phyloP scores from a whole-genome alignment of 495 filamentous ascomycete genomes.

The Sordaria brevicollis region DNA sequence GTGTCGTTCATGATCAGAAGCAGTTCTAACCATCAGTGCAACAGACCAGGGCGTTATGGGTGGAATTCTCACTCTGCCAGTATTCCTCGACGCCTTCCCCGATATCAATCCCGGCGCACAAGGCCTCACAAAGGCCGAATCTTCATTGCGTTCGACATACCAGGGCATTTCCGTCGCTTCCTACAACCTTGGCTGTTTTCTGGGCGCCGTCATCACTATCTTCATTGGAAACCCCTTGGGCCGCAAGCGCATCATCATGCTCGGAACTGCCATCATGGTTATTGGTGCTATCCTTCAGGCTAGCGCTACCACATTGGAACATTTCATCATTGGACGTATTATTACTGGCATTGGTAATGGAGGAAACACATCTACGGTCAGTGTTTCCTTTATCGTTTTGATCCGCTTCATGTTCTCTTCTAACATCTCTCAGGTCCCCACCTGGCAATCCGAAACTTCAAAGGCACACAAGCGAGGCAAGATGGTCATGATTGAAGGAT shows the following conservation, averaged over 20 bases:
- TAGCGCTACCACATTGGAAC: slow-evolving; percentile 33
- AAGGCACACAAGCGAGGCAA: slow-evolving; percentile 64
- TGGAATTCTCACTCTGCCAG: slow-evolving; percentile 44
- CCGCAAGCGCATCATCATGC: slow-evolving; percentile 57
- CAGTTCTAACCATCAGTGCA: neutral
- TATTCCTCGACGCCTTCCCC: slow-evolving; percentile 47
- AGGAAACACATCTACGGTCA: slow-evolving; percentile 38
- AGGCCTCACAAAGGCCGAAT: slow-evolving; percentile 16
- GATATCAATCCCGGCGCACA: slow-evolving; percentile 38
- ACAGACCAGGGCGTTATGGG: slow-evolving; percentile 47
- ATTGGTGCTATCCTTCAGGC: slow-evolving; percentile 58
- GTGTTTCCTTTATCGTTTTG: neutral
- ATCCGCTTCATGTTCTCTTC: slow-evolving; percentile 12
- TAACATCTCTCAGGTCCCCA: slow-evolving; percentile 50
- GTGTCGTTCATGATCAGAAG: neutral
- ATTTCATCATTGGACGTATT: slow-evolving; percentile 55
- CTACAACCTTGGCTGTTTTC: slow-evolving; percentile 71
- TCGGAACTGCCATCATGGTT: slow-evolving; percentile 60
- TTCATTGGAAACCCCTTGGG: slow-evolving; percentile 64
- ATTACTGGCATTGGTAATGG: slow-evolving; percentile 29
- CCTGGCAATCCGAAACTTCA: slow-evolving; percentile 72
- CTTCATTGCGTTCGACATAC: slow-evolving; percentile 40
- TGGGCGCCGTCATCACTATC: slow-evolving; percentile 57
- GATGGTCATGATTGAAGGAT: slow-evolving; percentile 69
- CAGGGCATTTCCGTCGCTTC: slow-evolving; percentile 37